Evolutionary conservation across 257 asterid genomes (phyloP), one percentile per base, ranked within the genome.

Genomic region (Plantago ovata): DNA sequence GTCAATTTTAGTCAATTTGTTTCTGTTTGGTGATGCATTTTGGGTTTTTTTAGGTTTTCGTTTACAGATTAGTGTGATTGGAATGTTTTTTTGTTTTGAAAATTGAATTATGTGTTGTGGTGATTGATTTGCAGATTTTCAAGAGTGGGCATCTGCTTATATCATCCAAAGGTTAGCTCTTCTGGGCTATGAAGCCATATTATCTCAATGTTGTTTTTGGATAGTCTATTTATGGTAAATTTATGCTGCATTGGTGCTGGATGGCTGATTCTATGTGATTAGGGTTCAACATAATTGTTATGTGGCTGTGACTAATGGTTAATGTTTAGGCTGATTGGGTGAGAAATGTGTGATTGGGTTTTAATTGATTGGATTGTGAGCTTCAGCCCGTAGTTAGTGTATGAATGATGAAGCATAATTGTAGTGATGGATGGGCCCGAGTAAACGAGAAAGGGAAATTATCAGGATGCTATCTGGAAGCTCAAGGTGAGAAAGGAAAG

Each of bases 141-240:
- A 93, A 93, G 93, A 93, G 96, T 58, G 98, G 98, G 72, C 92
- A 85, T 51, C 87, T 93, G 43, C 90, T 93, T 69, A 89, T 93
- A 75, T 93, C 98, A 40, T 88, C 98, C 16, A 93, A 86, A 86
- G 98, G 98, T 85, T 62, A 50, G 94, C 72, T 67, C 54, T 47
- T 72, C 59, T 48, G 3, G 38, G 21, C 69, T 63, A 43, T 48
- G 58, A 54, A 22, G 22, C n/a, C 56, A 39, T 55, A 53, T 47
- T 28, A 15, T 21, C 21, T 44, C 10, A 53, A 61, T 39, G n/a
- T n/a, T n/a, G n/a, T n/a, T n/a, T n/a, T n/a, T n/a, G n/a, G n/a
- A n/a, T n/a, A n/a, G n/a, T n/a, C n/a, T n/a, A n/a, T n/a, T n/a
- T n/a, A n/a, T n/a, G n/a, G n/a, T n/a, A 19, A 3, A 23, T 18